Evolutionary conservation across 225 moss, liverwort and hornwort species (phyloP).

Genomic region (Pseudisothecium myosuroides): DNA sequence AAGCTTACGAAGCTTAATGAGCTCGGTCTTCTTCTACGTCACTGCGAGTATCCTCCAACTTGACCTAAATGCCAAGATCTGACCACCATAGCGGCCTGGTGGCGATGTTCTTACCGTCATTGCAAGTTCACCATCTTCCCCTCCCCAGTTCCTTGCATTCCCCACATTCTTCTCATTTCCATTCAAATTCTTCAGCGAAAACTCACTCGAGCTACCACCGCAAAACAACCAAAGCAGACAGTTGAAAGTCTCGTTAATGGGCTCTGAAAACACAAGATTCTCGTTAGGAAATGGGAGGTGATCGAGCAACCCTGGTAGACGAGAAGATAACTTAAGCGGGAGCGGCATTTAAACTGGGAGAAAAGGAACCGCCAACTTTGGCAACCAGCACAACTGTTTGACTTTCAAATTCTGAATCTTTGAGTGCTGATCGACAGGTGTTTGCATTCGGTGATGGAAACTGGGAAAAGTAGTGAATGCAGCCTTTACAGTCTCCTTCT

Average conservation of each 20-base stretch:
- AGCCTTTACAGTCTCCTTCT: neutral
- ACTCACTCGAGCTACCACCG: neutral
- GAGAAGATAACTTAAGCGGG: neutral
- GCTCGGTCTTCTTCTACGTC: neutral
- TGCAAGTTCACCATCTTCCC: neutral
- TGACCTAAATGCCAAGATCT: neutral
- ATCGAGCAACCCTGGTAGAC: neutral
- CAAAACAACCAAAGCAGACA: neutral
- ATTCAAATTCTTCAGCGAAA: neutral
- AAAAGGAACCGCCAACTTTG: neutral
- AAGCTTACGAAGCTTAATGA: neutral
- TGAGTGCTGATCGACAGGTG: neutral
- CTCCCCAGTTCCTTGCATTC: neutral
- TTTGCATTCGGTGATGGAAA: neutral
- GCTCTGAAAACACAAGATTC: neutral
- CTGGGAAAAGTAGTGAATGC: neutral
- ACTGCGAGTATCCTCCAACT: neutral
- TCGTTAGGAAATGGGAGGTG: neutral
- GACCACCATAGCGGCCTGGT: neutral
- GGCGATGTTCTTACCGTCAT: neutral
- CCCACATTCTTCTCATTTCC: neutral
- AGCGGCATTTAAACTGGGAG: neutral
- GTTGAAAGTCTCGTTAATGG: neutral
- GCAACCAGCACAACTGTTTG: neutral
- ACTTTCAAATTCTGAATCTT: neutral